Percentiles rank a stretch among this genome's conserved stretches.
These are phyloP conservation scores for Wilcoxina mikolae DNA, from an alignment of 495 filamentous ascomycete species.

Conservation along the genomic window DNA sequence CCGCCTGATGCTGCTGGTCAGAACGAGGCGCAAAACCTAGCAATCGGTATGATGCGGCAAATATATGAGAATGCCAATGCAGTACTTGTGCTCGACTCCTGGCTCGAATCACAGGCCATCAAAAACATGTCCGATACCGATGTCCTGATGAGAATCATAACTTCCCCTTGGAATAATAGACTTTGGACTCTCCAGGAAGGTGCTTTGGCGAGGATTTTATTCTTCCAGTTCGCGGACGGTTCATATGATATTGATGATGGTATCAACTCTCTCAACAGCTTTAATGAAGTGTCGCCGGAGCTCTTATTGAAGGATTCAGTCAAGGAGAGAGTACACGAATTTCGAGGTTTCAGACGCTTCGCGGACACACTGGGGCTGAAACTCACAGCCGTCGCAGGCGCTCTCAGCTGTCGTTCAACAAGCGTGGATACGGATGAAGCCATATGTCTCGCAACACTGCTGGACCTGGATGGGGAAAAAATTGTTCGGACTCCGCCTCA, in stretches of 20 bases:
- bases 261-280: not conserved
- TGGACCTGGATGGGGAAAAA: not conserved
- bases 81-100: conserved; percentile 16
- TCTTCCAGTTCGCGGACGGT: not conserved
- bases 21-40: not conserved
- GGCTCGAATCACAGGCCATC: not conserved
- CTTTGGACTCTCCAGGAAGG: not conserved
- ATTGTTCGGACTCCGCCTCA: not conserved
- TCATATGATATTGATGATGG: not conserved
- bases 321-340: too few relatives aligned
- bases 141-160: not conserved
- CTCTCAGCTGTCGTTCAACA: not conserved
- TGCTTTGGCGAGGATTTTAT: not conserved
- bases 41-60: conserved; percentile 20
- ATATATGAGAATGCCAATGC: conserved; percentile 14
- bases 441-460: not conserved
- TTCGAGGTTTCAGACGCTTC: too few relatives aligned
- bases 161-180: not conserved
- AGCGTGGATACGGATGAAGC: not conserved
- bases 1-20: not conserved
- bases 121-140: not conserved
- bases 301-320: too few relatives aligned
- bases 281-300: too few relatives aligned
- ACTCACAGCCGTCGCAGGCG: not conserved
- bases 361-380: not conserved